These are phyloP conservation scores for Verbena officinalis DNA, from an alignment of 257 asterid genomes.

Conservation along the genomic window DNA sequence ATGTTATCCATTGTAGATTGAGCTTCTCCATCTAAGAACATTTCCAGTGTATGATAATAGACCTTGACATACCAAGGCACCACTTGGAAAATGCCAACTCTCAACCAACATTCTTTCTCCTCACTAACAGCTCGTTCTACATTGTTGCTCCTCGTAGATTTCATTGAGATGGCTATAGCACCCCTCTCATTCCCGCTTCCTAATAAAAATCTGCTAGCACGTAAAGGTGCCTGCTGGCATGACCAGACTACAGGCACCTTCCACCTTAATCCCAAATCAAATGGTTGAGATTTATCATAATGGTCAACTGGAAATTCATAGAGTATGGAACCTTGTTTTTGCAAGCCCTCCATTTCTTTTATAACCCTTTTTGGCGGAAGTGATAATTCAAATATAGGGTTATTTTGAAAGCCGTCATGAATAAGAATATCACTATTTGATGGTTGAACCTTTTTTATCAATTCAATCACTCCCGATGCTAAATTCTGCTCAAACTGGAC, in stretches of 20 bases:
- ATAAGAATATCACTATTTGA: constrained; percentile 37
- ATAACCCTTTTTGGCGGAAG: constrained; percentile 64
- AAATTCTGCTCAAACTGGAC: constrained; percentile 71
- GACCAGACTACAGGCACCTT: constrained; percentile 82
- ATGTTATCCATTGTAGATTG: constrained; percentile 52
- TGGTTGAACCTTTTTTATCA: constrained; percentile 26
- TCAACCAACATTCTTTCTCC: constrained; percentile 52
- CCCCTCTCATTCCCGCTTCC: constrained; percentile 99
- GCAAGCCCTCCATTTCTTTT: constrained; percentile 46
- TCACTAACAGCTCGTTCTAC: constrained; percentile 29
- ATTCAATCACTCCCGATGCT: constrained; percentile 52
- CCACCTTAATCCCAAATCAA: constrained; percentile 85
- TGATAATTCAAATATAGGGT: constrained; percentile 64
- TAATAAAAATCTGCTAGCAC: constrained; percentile 76
- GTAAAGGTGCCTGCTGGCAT: constrained; percentile 77
- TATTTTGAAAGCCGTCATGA: constrained; percentile 34
- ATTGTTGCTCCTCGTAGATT: constrained; percentile 46
- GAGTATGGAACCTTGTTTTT: constrained; percentile 52
- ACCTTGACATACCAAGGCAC: constrained; percentile 99
- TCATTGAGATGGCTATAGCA: constrained; percentile 84
- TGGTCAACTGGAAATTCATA: constrained; percentile 64
- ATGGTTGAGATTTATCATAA: constrained; percentile 57
- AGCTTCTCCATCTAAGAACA: constrained; percentile 70
- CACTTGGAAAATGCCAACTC: constrained; percentile 83
- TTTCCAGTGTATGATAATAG: constrained; percentile 75